Base-by-base conservation (phyloP, 805 yeast genomes). In the Kodamaea kaohsiungensis region DNA sequence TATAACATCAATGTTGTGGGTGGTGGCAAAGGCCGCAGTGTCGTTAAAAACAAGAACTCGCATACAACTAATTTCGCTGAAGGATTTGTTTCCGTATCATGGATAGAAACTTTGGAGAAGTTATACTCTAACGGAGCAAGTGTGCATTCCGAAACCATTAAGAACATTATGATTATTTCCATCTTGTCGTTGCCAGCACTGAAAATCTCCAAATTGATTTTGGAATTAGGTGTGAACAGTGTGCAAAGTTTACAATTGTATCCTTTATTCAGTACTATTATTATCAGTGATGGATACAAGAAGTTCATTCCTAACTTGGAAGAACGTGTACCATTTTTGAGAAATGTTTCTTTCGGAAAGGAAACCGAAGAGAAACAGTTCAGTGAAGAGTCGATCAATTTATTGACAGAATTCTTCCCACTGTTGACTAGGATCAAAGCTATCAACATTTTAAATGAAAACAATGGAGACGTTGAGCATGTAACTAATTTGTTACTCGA, bases 321-420 rank as follows among this genome's bases (percentile, higher is more conserved):
- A 18, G 78, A 76, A n/a, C 74, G 79, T 59, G 59, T 86, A 2
- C 80, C 79, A 2, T 83, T 80, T 56, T 64, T 86, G 54, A 69
- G 65, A 17, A 55, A 55, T 30, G 46, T 62, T 3, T 22, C 53
- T 6, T 52, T 56, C 13, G 68, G 43, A 45, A 53, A 22, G 50
- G 46, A 48, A 9, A 18, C 39, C 39, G 30, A 50, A 25, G 30
- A 30, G 18, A 53, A 38, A 4, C 59, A 49, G 16, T 65, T 58
- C 16, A 56, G 60, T 30, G 68, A 71, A 33, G 71, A 67, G 2
- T 72, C 77, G 45, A 72, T 87, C 1, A 63, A 67, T 15, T 70
- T 71, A 22, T 61, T 80, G 43, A 54, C 65, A n/a, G 89, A 85
- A 33, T 65, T 91, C 56, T 89, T 91, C 65, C 97, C 97, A 0